phyloP scores from a whole-genome alignment of 495 filamentous ascomycete genomes.

The Lichenothelia convexa region DNA sequence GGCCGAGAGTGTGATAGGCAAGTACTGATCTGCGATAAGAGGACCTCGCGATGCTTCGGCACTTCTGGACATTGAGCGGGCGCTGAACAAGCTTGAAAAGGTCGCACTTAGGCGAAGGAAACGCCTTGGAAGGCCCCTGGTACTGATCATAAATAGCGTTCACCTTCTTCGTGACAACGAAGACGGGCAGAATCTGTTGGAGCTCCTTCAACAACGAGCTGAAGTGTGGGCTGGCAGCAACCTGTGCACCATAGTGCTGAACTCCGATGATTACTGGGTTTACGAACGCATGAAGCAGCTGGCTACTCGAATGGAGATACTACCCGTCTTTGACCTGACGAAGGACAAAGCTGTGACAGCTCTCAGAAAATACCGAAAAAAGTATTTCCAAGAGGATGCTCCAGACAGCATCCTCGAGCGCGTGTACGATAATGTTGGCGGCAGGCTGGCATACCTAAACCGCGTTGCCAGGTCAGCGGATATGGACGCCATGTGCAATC shows the following conservation, averaged over 20 bases:
- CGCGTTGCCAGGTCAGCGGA: slow-evolving; percentile 65
- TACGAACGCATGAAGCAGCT: slow-evolving; percentile 85
- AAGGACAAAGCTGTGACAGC: slow-evolving; percentile 59
- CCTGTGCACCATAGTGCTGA: slow-evolving; percentile 77
- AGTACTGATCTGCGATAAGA: no score
- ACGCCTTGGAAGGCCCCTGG: slow-evolving; percentile 43
- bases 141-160: slow-evolving; percentile 80
- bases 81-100: slow-evolving; percentile 95
- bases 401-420: slow-evolving; percentile 40
- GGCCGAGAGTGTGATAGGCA: no score
- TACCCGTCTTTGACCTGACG: slow-evolving; percentile 61
- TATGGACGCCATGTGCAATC: slow-evolving; percentile 57
- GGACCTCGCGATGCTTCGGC: slow-evolving; percentile 83
- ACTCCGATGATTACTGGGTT: slow-evolving; percentile 94
- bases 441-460: slow-evolving; percentile 69
- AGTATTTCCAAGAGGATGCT: slow-evolving; percentile 44
- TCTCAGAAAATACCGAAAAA: slow-evolving; percentile 51
- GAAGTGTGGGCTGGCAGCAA: slow-evolving; percentile 89
- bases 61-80: slow-evolving; percentile 82
- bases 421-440: slow-evolving; percentile 71
- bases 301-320: slow-evolving; percentile 79
- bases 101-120: slow-evolving; percentile 50
- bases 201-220: slow-evolving; percentile 86
- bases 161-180: slow-evolving; percentile 84
- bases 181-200: slow-evolving; percentile 74